These are phyloP conservation scores for Corylus avellana DNA, from an alignment of 306 rosid genomes.

Conservation along the genomic window DNA sequence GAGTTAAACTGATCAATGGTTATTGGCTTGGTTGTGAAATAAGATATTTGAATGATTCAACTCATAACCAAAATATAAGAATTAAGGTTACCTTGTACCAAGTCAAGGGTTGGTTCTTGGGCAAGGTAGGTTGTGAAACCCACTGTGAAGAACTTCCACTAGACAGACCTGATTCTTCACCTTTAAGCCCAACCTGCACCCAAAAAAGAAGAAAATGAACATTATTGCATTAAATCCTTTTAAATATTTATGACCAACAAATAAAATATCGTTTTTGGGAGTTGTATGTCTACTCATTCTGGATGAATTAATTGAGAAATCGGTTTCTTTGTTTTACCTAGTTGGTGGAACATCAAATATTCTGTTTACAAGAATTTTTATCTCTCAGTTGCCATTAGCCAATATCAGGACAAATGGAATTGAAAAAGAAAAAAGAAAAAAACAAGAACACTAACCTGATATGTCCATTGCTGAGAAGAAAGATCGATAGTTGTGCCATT, in stretches of 20 bases:
- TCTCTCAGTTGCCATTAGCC: background rate
- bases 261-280: background rate
- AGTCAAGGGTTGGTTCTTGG: slow-evolving; percentile 74
- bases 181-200: slow-evolving; percentile 82
- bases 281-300: background rate
- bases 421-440: background rate
- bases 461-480: slow-evolving; percentile 81
- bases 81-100: slow-evolving; percentile 88
- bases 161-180: slow-evolving; percentile 59
- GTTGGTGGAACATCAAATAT: background rate
- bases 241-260: background rate
- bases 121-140: slow-evolving; percentile 64
- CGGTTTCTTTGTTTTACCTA: background rate
- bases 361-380: background rate
- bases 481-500: slow-evolving; percentile 64
- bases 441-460: slow-evolving; percentile 58
- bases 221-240: slow-evolving; percentile 16
- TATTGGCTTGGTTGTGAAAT: background rate
- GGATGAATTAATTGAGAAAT: background rate
- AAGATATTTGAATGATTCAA: background rate
- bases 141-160: slow-evolving; percentile 70
- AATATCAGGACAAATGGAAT: background rate
- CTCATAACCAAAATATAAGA: background rate
- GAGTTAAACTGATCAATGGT: background rate
- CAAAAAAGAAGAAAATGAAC: slow-evolving; percentile 10